Percentiles rank a stretch among this genome's conserved stretches.
Conservation (phyloP, 495 filamentous ascomycete genomes). For the Tuber umbilicatum region DNA sequence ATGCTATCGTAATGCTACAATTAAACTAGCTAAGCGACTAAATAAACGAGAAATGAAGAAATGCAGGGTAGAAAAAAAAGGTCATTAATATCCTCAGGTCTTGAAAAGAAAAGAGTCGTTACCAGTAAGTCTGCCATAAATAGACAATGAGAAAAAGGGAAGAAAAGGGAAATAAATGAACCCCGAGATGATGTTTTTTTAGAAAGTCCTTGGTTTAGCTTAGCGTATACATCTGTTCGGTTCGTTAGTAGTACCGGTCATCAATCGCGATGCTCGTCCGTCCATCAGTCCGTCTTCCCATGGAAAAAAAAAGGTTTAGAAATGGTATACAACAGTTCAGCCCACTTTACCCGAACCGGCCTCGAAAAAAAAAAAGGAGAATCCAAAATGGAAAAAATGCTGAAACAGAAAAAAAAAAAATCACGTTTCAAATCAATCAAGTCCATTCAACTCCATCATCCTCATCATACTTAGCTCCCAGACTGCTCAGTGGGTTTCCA, state of each 20-base stretch:
- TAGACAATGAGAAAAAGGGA: background rate
- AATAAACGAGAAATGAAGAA: background rate
- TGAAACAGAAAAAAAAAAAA: constrained; percentile 1
- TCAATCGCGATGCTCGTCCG: background rate
- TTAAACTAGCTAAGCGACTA: background rate
- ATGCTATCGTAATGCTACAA: constrained; percentile 1
- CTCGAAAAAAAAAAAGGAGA: constrained; percentile 6
- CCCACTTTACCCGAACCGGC: background rate
- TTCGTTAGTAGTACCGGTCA: background rate
- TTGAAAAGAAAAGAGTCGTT: background rate
- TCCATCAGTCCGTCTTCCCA: background rate
- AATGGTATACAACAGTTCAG: background rate
- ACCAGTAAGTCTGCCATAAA: background rate
- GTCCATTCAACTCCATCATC: constrained; percentile 26
- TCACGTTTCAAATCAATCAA: constrained; percentile 5
- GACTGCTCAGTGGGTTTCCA: constrained; percentile 12
- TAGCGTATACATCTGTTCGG: background rate
- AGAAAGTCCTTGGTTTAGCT: background rate
- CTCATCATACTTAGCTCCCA: constrained; percentile 10
- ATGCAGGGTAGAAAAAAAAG: background rate
- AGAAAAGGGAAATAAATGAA: background rate
- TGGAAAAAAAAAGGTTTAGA: background rate
- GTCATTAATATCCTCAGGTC: background rate
- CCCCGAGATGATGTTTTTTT: background rate
- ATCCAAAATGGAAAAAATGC: constrained; percentile 6